These are phyloP conservation scores for Tetrahymena malaccensis DNA, from an alignment of 73 alveolate genomes.

Conservation along the genomic window DNA sequence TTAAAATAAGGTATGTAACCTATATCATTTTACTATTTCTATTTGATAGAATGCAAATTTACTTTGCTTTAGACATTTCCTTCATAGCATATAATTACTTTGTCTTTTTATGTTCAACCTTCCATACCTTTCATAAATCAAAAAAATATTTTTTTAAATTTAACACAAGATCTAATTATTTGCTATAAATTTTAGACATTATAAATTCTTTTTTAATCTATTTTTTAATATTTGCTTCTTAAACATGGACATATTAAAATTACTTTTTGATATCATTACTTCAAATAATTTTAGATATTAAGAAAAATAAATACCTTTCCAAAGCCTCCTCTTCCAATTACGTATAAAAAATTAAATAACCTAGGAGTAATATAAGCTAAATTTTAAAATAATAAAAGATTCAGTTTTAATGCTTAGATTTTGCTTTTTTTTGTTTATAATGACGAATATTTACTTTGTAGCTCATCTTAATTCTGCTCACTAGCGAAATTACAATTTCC, in stretches of 20 bases:
- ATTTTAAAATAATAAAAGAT: too few relatives aligned
- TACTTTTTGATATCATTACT: too few relatives aligned
- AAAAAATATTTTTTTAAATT: too few relatives aligned
- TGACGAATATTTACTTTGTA: background rate
- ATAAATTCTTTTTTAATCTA: too few relatives aligned
- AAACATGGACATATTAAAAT: too few relatives aligned
- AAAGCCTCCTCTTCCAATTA: background rate
- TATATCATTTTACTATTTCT: too few relatives aligned
- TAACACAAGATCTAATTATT: too few relatives aligned
- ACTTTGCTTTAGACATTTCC: constrained; percentile 50
- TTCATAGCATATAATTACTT: constrained; percentile 48
- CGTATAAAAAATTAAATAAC: background rate
- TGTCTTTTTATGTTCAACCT: constrained; percentile 67
- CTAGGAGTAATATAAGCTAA: background rate
- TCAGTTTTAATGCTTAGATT: background rate
- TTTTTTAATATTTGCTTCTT: too few relatives aligned
- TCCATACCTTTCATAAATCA: constrained; percentile 56
- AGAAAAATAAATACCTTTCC: background rate
- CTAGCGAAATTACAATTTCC: background rate
- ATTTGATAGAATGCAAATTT: background rate
- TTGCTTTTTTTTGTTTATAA: too few relatives aligned
- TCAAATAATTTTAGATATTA: too few relatives aligned
- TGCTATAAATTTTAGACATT: too few relatives aligned
- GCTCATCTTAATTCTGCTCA: background rate
- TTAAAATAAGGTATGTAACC: background rate